A percentile compares a stretch with the other conserved stretches of the same genome.
These are phyloP conservation scores for Penicillium sp. DNA, from an alignment of 2,329 filamentous ascomycete genomes.

Conservation along the genomic window DNA sequence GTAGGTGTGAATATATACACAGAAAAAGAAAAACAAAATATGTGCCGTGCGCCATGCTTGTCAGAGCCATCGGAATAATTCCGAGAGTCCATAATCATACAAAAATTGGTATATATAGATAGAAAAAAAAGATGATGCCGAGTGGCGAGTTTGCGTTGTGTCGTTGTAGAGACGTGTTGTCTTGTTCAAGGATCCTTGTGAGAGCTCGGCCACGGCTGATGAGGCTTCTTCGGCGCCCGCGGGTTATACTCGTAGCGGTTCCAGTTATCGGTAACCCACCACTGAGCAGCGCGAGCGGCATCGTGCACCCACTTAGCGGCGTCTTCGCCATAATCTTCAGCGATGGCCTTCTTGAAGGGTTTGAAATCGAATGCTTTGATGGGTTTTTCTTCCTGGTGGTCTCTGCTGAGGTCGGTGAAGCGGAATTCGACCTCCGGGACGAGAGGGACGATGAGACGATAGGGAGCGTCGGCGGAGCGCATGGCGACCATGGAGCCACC, in stretches of 20 bases:
- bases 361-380: constrained; percentile 42
- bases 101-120: constrained; percentile 8
- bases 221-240: constrained; percentile 12
- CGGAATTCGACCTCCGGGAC: constrained; percentile 68
- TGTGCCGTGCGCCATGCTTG: constrained; percentile 26
- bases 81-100: constrained; percentile 18
- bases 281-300: constrained; percentile 44
- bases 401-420: constrained; percentile 44
- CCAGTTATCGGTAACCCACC: constrained; percentile 49
- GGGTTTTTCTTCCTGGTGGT: constrained; percentile 43
- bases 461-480: constrained; percentile 76
- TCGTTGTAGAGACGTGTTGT: too few species aligned
- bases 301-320: constrained; percentile 44
- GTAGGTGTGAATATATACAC: constrained; percentile 14
- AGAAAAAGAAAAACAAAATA: constrained; percentile 4
- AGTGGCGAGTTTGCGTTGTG: not conserved
- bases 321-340: constrained; percentile 38
- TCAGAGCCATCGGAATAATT: constrained; percentile 11
- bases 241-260: constrained; percentile 29
- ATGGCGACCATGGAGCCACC: constrained; percentile 60
- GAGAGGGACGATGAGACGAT: constrained; percentile 75
- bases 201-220: constrained; percentile 12
- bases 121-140: not conserved
- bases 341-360: constrained; percentile 36
- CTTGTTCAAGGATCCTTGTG: not conserved